Conservation (phyloP, 345 rosid species). For the Cardamine occulta region DNA sequence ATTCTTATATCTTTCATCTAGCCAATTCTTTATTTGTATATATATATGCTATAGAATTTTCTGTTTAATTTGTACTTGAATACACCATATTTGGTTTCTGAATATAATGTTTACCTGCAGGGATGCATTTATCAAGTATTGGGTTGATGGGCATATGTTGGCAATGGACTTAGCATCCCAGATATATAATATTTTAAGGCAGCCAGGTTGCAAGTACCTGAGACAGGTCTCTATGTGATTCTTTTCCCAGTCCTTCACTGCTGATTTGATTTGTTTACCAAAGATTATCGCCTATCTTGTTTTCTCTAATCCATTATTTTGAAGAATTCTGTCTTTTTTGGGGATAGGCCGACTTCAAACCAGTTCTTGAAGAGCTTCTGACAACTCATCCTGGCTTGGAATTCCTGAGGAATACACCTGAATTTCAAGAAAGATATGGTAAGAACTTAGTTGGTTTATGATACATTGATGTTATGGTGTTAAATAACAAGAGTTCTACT, state of each 20-base stretch:
- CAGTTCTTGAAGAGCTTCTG: constrained; percentile 79
- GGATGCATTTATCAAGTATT: constrained; percentile 72
- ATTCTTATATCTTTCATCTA: background rate
- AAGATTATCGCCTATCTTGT: background rate
- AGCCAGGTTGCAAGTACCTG: constrained; percentile 67
- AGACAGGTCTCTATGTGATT: constrained; percentile 62
- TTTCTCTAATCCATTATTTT: constrained; percentile 18
- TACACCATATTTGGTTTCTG: constrained; percentile 23
- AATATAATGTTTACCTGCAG: constrained; percentile 44
- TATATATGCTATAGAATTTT: background rate
- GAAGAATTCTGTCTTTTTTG: constrained; percentile 23
- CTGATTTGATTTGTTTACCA: background rate
- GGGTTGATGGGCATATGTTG: constrained; percentile 77
- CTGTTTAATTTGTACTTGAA: background rate
- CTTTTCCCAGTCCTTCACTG: background rate
- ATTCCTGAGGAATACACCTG: constrained; percentile 74
- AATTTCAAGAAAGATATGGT: constrained; percentile 96
- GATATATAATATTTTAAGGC: constrained; percentile 70
- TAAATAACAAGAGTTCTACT: constrained; percentile 3
- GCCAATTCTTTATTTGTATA: constrained; percentile 25
- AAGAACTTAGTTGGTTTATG: constrained; percentile 25
- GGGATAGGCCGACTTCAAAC: constrained; percentile 83
- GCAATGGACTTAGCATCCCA: constrained; percentile 69
- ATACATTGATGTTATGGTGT: constrained; percentile 10
- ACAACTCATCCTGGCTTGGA: constrained; percentile 87